Evolutionary conservation across 306 rosid genomes (phyloP), one percentile per base, ranked within the genome.

Genomic region (Benincasa hispida): DNA sequence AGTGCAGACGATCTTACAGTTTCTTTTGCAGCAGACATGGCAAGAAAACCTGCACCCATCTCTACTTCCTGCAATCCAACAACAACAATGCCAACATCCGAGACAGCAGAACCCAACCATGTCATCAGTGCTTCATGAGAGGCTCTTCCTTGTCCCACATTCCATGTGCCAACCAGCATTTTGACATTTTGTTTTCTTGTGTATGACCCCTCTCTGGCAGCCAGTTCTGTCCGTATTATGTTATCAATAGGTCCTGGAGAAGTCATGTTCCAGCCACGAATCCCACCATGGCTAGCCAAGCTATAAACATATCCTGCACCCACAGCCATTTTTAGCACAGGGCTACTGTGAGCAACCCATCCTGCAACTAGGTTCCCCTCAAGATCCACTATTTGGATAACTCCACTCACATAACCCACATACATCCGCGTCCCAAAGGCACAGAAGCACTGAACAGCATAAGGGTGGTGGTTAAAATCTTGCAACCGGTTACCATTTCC

Each of bases 41-140:
- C 99, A 72, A 95, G 98, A 81, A 95, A 95, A 75, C 99, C 98
- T 4, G 99, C 99, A 57, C 99, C 99, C 99, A 95, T 95, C 68
- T 95, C 99, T 79, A 92, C 99, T 84, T 95, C 99, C 91, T 95
- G 99, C 88, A 92, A 83, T 74, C 99, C 98, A 77, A 90, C 85
- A 70, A 95, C 99, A 74, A 95, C 91, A 83, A 95, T 89, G 78
- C 99, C 98, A 75, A 92, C 98, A 82, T 95, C 99, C 5, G 92
- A 86, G 65, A 80, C 92, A 65, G 84, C 80, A 57, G 99, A 95
- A 76, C 98, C 99, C 86, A 95, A 79, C 99, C 99, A 95, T 8
- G 96, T 86, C 85, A 82, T 65, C 57, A 95, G 91, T 27, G 98
- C 41, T 30, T 92, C 97, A 27, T 92, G 92, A 22, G 93, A 87